Conservation (phyloP, 768 basidiomycete genomes). For the Hirschioporus abietinus region DNA sequence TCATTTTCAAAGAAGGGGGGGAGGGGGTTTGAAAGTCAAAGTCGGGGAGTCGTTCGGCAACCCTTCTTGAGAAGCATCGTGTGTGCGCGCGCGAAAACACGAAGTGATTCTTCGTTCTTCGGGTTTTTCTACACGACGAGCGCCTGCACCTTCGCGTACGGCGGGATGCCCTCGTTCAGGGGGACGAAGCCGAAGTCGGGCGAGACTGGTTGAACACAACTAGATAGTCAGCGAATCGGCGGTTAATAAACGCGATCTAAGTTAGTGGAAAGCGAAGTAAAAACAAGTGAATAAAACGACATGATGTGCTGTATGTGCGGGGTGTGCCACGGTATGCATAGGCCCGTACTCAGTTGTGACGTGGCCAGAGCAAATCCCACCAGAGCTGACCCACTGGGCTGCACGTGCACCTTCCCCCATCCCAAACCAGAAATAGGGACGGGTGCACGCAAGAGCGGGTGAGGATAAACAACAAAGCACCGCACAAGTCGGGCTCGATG, state of each 20-base stretch:
- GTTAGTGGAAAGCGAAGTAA: not conserved
- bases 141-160: constrained; percentile 53
- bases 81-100: not conserved
- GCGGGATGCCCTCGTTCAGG: constrained; percentile 72
- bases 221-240: constrained; percentile 37
- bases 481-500: too few relatives aligned
- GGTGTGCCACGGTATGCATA: too few relatives aligned
- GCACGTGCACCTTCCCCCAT: too few relatives aligned
- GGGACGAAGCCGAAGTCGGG: constrained; percentile 82
- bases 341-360: too few relatives aligned
- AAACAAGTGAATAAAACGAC: not conserved
- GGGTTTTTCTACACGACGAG: not conserved
- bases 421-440: too few relatives aligned
- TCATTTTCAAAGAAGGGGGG: not conserved
- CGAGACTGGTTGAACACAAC: constrained; percentile 53
- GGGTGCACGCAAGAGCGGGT: too few relatives aligned
- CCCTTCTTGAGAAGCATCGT: not conserved
- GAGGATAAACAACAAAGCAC: too few relatives aligned
- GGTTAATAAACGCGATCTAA: constrained; percentile 2
- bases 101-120: not conserved
- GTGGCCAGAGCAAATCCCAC: too few relatives aligned
- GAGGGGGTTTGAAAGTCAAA: not conserved
- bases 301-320: too few relatives aligned
- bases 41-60: not conserved
- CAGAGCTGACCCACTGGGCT: too few relatives aligned